Base-by-base conservation (phyloP, 805 yeast species). In the Torulaspora gathmanii region DNA sequence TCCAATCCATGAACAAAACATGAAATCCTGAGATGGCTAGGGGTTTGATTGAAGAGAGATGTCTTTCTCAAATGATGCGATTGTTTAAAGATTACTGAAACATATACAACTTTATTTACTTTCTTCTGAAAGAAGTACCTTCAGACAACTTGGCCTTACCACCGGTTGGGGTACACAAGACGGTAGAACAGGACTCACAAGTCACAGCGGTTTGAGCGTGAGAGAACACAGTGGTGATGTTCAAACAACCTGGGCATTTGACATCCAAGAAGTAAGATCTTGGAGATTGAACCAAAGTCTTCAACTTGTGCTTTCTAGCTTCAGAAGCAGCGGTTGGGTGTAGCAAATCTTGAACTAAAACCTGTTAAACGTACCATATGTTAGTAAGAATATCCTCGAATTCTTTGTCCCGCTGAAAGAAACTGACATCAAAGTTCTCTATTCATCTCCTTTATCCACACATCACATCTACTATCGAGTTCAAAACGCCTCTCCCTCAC, bases 161-260 rank as follows among this genome's bases (percentile, higher is more conserved):
- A 82, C 99, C 99, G 61, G 97, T 86, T 72, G 99, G 99, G 70
- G 93, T 84, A 79, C 98, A 90, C 71, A 93, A 85, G 58, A 93
- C 97, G 61, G 96, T 88, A 61, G 98, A 83, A 79, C 99, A 93
- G 46, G 95, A 82, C 70, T 95, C 98, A 82, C 99, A 93, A 69
- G 96, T 86, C 69, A 93, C 99, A 68, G 97, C 98, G 67, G 99
- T 93, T 82, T 93, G 99, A 63, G 99, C 98, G 77, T 93, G 99
- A 58, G 98, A 91, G 86, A 93, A 93, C 62, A 93, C 98, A 64
- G 97, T 91, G 75, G 99, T 89, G 80, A 93, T 93, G 83, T 83
- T 86, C 73, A 91, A 81, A 80, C 99, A 93, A 68, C 99, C 98
- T 75, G 95, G 98, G 78, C 99, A 93, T 77, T 91, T 93, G 66